Evolutionary conservation across 192 early-diverging fungal genomes (phyloP).

Genomic region (Backusella tuberculispora): DNA sequence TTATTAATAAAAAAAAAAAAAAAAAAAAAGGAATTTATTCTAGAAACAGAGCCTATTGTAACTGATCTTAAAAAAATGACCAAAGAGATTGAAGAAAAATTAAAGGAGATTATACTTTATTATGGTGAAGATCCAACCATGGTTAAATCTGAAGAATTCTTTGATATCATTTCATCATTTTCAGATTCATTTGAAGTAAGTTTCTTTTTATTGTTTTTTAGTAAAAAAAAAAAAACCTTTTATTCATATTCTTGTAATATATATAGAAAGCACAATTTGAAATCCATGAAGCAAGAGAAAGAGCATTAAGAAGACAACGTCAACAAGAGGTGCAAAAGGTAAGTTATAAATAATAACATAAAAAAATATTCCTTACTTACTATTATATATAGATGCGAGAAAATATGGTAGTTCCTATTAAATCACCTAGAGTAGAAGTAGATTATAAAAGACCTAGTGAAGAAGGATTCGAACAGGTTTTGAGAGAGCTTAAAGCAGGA

Average conservation of each 20-base stretch:
- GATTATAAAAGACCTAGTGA: not conserved
- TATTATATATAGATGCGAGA: slow-evolving; percentile 17
- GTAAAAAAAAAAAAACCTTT: not conserved
- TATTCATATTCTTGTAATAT: not conserved
- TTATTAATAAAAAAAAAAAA: slow-evolving; percentile 16
- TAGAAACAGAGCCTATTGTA: slow-evolving; percentile 50
- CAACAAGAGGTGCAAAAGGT: slow-evolving; percentile 26
- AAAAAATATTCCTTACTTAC: not conserved
- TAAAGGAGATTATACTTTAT: slow-evolving; percentile 49
- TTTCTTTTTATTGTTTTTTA: not conserved
- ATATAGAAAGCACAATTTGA: slow-evolving; percentile 32
- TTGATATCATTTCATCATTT: slow-evolving; percentile 54
- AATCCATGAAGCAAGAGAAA: slow-evolving; percentile 35
- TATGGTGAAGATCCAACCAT: slow-evolving; percentile 57
- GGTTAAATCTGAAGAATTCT: slow-evolving; percentile 61
- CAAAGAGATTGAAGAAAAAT: slow-evolving; percentile 48
- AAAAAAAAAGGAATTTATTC: slow-evolving; percentile 48
- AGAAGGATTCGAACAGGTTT: slow-evolving; percentile 31
- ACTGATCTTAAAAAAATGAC: slow-evolving; percentile 43
- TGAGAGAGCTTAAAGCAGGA: slow-evolving; percentile 34
- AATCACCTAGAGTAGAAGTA: not conserved
- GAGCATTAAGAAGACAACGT: slow-evolving; percentile 31
- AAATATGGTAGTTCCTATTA: not conserved
- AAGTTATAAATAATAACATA: not conserved
- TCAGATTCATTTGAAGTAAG: slow-evolving; percentile 50